A percentile compares a stretch with the other conserved stretches of the same genome.
Evolutionary conservation across 176 grass and related monocot species (phyloP).

Genomic region (Alopecurus myosuroides): DNA sequence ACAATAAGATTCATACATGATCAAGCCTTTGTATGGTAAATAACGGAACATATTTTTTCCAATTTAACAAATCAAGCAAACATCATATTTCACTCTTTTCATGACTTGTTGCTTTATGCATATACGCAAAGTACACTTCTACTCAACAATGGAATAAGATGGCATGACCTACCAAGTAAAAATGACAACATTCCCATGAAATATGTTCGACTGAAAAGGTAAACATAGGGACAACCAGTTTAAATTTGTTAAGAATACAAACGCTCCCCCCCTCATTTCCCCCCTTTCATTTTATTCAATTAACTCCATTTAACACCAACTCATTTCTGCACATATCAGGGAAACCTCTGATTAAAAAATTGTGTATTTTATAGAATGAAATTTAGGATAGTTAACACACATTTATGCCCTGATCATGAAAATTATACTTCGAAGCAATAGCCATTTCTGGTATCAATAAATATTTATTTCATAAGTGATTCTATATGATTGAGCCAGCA

Average conservation of each 20-base stretch:
- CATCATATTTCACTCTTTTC: neutral
- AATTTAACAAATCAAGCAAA: neutral
- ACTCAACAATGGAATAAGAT: neutral
- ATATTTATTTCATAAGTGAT: neutral
- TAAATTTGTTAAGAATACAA: no score
- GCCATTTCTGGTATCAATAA: neutral
- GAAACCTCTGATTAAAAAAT: no score
- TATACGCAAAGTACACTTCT: neutral
- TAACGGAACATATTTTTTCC: neutral
- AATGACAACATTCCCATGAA: neutral
- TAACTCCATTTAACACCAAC: no score
- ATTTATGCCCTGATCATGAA: no score
- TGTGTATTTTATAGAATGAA: no score
- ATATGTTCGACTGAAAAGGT: no score
- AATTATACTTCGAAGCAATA: neutral
- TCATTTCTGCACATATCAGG: no score
- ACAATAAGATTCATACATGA: neutral
- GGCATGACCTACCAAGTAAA: neutral
- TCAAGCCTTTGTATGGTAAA: neutral
- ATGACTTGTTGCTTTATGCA: neutral
- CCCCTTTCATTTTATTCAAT: no score
- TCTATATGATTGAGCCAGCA: neutral
- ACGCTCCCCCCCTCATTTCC: no score
- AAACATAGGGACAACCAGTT: no score
- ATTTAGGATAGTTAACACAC: neutral